Conservation (phyloP, 1,284 basidiomycete species). For the Ganoderma lucidum region DNA sequence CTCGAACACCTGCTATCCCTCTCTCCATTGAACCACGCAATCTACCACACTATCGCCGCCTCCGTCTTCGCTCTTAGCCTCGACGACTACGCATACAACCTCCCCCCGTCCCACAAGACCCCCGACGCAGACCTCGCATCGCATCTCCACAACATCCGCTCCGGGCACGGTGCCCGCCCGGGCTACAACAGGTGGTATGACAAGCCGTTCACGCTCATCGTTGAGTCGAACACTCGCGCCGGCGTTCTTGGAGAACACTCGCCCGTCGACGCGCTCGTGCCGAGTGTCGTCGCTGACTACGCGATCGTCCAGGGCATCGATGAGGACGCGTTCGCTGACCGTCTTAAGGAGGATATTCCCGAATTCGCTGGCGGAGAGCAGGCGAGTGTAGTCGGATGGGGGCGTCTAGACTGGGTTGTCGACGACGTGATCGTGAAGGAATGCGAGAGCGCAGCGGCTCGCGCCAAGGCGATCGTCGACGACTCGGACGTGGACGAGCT, state of each 20-base stretch:
- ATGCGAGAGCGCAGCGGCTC: constrained; percentile 66
- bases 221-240: constrained; percentile 88
- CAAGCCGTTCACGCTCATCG: constrained; percentile 85
- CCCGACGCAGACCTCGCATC: constrained; percentile 64
- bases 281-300: constrained; percentile 91
- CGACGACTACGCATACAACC: constrained; percentile 63
- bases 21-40: constrained; percentile 68
- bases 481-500: constrained; percentile 89
- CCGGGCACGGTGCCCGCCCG: constrained; percentile 68
- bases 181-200: constrained; percentile 89
- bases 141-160: constrained; percentile 82
- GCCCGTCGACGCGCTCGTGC: constrained; percentile 91
- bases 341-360: neutral
- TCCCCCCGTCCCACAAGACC: constrained; percentile 36
- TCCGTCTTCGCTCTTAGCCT: constrained; percentile 83
- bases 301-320: constrained; percentile 74
- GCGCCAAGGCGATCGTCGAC: constrained; percentile 69
- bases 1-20: constrained; percentile 75
- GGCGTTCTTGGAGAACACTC: constrained; percentile 95
- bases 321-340: constrained; percentile 43
- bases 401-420: constrained; percentile 79
- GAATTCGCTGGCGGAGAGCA: neutral
- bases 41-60: constrained; percentile 70
- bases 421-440: constrained; percentile 69
- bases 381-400: constrained; percentile 54